A percentile compares a stretch with the other conserved stretches of the same genome.
Evolutionary conservation across 192 early-diverging fungal genomes (phyloP).

Genomic region (Coemansia interrupta): DNA sequence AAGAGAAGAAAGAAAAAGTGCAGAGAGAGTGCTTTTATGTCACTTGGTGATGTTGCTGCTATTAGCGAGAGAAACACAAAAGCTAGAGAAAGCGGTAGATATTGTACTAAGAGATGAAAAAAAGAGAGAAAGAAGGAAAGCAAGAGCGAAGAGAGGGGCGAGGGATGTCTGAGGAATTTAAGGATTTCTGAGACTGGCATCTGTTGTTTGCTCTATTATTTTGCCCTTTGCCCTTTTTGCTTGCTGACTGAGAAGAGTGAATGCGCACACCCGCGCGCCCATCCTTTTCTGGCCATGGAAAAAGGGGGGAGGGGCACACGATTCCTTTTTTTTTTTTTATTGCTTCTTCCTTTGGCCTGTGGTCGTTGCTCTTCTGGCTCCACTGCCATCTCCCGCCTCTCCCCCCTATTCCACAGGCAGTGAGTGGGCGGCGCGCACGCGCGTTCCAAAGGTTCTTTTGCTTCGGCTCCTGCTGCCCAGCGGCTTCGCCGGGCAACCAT

Average conservation of each 20-base stretch:
- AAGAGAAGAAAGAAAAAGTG: slow-evolving; percentile 4
- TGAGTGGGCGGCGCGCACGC: too few relatives aligned
- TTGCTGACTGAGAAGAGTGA: too few relatives aligned
- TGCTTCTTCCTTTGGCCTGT: too few relatives aligned
- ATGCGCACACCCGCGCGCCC: background rate
- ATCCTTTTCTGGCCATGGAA: too few relatives aligned
- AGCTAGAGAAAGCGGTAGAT: background rate
- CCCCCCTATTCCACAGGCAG: too few relatives aligned
- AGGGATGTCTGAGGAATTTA: slow-evolving; percentile 5
- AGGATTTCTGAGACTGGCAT: slow-evolving; percentile 13
- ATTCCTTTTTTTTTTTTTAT: too few relatives aligned
- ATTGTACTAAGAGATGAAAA: slow-evolving; percentile 1
- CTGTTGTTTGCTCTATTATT: slow-evolving; percentile 4
- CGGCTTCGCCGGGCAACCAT: too few relatives aligned
- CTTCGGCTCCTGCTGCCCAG: too few relatives aligned
- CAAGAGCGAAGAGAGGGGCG: background rate
- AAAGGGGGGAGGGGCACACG: too few relatives aligned
- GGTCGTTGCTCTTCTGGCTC: too few relatives aligned
- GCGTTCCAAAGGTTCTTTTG: too few relatives aligned
- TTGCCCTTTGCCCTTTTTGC: background rate
- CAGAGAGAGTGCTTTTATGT: background rate
- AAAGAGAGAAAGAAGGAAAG: background rate
- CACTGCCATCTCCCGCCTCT: too few relatives aligned
- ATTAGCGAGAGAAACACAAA: background rate
- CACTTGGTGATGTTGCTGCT: background rate